Base-by-base conservation (phyloP, 2,329 filamentous ascomycete genomes). In the Boeremia lycopersici region DNA sequence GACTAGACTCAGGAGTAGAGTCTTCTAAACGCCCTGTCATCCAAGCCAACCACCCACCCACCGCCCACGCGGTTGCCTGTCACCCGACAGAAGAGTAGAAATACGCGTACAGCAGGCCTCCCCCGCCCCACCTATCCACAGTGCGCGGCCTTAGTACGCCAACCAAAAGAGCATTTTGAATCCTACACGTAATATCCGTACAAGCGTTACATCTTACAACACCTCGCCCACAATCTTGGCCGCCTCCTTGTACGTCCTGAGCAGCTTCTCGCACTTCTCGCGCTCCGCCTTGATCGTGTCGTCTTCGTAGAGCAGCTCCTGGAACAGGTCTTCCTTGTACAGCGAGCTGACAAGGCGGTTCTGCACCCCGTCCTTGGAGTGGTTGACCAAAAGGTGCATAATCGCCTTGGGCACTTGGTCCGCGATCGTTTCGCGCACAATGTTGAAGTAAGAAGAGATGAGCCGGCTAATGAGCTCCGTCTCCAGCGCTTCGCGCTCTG, bases 381-480 rank as follows among this genome's bases (percentile, higher is more conserved):
- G 91, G 77, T 99, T 99, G 72, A 99, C 95, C 30, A 99, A 85
- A 41, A 99, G 85, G 75, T 99, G 95, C 95, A 99, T 99, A 65
- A 99, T 89, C 5, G 95, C 95, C 79, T 99, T 99, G 63, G 95
- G 95, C 10, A 99, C 95, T 78, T 98, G 93, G 74, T 99, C 95
- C 39, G 93, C 93, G 68, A 97, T 96, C n/a, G 91, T 93, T 78
- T 99, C 95, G 60, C 95, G 90, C 41, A 99, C 95, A 70, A 99
- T 99, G 76, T 96, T 96, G 82, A 99, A 99, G 81, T 99, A 99
- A 1, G 93, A 97, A 29, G 91, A 96, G 74, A 99, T 99, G 52
- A 99, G 85, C 41, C 93, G 90, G 41, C 93, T 89, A 74, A 99
- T 99, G 35, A 99, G 86, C 77, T 99, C 95, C 9, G 95, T 98